phyloP scores from a whole-genome alignment of 1,139 yeast species.

The Suhomyces guaymorum region DNA sequence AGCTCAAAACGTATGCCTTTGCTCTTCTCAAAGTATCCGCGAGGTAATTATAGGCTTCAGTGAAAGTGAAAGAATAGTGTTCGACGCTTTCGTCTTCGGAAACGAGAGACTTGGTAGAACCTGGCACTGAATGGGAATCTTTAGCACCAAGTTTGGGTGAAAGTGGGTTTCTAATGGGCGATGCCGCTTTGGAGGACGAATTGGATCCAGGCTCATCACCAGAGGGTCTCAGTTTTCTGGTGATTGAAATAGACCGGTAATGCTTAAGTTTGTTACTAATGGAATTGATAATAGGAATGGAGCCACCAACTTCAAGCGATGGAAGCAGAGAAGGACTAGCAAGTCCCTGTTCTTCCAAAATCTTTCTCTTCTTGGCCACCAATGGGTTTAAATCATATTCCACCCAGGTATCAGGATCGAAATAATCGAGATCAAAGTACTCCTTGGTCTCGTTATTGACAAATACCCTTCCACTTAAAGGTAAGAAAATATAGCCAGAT shows the following conservation, averaged over 20 bases:
- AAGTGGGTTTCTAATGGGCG: slow-evolving; percentile 2
- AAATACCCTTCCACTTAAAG: slow-evolving; percentile 72
- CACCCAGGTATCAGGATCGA: slow-evolving; percentile 79
- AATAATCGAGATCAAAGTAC: slow-evolving; percentile 68
- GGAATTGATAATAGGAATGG: slow-evolving; percentile 26
- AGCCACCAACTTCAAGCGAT: slow-evolving; percentile 2
- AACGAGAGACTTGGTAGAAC: neutral
- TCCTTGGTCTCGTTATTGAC: slow-evolving; percentile 59
- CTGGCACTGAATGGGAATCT: slow-evolving; percentile 4
- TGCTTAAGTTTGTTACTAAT: slow-evolving; percentile 25
- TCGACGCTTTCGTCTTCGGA: slow-evolving; percentile 14
- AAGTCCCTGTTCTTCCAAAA: slow-evolving; percentile 11
- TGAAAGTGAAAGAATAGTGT: slow-evolving; percentile 40
- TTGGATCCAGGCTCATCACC: neutral
- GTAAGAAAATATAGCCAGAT: slow-evolving; percentile 75
- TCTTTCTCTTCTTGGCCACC: slow-evolving; percentile 50
- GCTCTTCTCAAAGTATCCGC: slow-evolving; percentile 61
- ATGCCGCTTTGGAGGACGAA: neutral
- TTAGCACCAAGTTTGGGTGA: slow-evolving; percentile 4
- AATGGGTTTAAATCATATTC: slow-evolving; percentile 74
- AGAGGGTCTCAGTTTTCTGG: slow-evolving; percentile 8
- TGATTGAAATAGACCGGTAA: slow-evolving; percentile 23
- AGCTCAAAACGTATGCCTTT: slow-evolving; percentile 55
- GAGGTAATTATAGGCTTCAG: slow-evolving; percentile 67
- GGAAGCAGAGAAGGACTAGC: slow-evolving; percentile 1